Percentiles rank a stretch among this genome's conserved stretches.
Evolutionary conservation across 257 asterid genomes (phyloP).

Genomic region (Thymus mandschuricus): DNA sequence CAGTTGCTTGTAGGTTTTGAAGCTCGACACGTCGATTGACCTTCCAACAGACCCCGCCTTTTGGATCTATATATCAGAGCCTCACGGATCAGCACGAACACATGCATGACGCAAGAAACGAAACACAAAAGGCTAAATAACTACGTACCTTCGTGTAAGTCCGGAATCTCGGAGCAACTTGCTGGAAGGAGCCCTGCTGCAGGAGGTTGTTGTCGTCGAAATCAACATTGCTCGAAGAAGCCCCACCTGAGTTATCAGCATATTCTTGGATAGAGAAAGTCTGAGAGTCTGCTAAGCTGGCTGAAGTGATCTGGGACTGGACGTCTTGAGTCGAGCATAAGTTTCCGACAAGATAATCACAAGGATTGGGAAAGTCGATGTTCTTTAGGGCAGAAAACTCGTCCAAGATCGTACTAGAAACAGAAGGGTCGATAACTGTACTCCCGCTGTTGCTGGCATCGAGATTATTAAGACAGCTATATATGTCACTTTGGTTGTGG

Average conservation of each 20-base stretch:
- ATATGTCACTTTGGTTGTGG: conserved; percentile 66
- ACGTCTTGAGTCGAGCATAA: conserved; percentile 78
- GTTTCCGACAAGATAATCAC: conserved; percentile 69
- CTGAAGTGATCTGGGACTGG: conserved; percentile 86
- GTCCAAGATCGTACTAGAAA: conserved; percentile 65
- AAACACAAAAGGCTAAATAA: background rate
- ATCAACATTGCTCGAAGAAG: conserved; percentile 82
- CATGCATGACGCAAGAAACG: background rate
- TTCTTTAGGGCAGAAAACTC: conserved; percentile 62
- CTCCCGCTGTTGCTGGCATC: conserved; percentile 78
- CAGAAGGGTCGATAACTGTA: conserved; percentile 79
- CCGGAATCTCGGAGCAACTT: conserved; percentile 70
- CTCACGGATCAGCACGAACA: background rate
- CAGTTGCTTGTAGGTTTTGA: conserved; percentile 72
- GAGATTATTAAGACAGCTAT: conserved; percentile 67
- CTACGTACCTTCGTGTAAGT: conserved; percentile 75
- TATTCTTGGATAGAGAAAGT: conserved; percentile 73
- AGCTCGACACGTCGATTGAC: conserved; percentile 85
- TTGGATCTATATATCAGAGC: conserved; percentile 56
- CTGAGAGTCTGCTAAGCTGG: conserved; percentile 81
- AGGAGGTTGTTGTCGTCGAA: conserved; percentile 65
- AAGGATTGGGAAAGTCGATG: conserved; percentile 56
- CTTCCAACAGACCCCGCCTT: conserved; percentile 94
- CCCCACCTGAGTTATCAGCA: conserved; percentile 89
- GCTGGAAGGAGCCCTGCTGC: conserved; percentile 74